Evolutionary conservation across 768 basidiomycete genomes (phyloP).

Genomic region (Mycena galericulata): DNA sequence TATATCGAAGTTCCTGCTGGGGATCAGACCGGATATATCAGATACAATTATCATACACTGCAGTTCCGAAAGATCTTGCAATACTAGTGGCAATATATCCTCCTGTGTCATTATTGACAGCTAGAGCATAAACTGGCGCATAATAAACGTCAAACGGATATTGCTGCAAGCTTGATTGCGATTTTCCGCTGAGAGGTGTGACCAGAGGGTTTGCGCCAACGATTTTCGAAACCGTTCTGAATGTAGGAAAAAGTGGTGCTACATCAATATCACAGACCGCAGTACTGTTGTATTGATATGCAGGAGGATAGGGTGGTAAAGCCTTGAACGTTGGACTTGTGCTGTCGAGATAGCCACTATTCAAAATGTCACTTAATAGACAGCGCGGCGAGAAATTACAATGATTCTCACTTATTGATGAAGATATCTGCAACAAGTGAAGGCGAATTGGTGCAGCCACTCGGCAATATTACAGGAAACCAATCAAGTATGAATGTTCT

Average conservation of each 20-base stretch:
- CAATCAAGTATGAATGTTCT: conserved; percentile 26
- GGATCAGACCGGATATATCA: neutral
- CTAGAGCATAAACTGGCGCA: conserved; percentile 15
- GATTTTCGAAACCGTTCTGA: conserved; percentile 25
- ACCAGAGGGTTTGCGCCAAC: conserved; percentile 4
- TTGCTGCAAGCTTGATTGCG: conserved; percentile 16
- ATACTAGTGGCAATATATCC: conserved; percentile 6
- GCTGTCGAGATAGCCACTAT: conserved; percentile 27
- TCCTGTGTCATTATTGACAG: conserved; percentile 16
- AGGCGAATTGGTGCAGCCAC: conserved; percentile 2
- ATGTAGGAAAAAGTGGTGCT: neutral
- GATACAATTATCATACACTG: conserved; percentile 17
- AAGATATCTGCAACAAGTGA: conserved; percentile 21
- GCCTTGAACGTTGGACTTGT: conserved; percentile 22
- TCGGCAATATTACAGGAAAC: conserved; percentile 7
- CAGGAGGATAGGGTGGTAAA: conserved; percentile 21
- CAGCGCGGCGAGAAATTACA: neutral
- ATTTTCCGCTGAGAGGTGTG: neutral
- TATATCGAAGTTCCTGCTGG: conserved; percentile 22
- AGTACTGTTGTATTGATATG: conserved; percentile 19
- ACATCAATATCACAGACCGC: neutral
- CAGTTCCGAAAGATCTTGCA: conserved; percentile 19
- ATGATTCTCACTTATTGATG: conserved; percentile 23
- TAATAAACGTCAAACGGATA: conserved; percentile 29
- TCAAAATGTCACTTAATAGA: neutral